Evolutionary conservation across 2,329 filamentous ascomycete species (phyloP).

Genomic region (Aspergillus hortae): DNA sequence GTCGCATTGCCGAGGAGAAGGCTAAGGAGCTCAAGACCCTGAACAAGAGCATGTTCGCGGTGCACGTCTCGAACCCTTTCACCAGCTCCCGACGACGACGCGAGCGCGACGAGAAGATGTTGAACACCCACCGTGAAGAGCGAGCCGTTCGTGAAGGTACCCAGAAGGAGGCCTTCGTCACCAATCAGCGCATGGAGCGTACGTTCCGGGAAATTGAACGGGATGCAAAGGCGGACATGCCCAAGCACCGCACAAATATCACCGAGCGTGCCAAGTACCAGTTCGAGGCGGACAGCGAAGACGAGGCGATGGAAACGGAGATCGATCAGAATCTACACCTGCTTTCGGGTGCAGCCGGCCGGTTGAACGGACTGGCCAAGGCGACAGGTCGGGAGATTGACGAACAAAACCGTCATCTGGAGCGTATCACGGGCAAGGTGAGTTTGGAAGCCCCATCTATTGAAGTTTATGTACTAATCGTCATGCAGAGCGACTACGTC

Average conservation of each 20-base stretch:
- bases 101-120: conserved; percentile 63
- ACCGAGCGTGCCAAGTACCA: conserved; percentile 70
- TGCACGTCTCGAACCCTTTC: conserved; percentile 74
- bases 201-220: conserved; percentile 63
- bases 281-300: conserved; percentile 71
- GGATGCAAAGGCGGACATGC: conserved; percentile 43
- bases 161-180: conserved; percentile 50
- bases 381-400: conserved; percentile 74
- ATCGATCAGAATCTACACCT: conserved; percentile 65
- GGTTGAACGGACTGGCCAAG: conserved; percentile 68
- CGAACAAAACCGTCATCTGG: conserved; percentile 72
- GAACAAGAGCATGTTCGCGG: conserved; percentile 87
- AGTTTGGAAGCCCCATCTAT: conserved; percentile 18
- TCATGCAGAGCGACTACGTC: conserved; percentile 69
- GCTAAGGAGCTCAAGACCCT: conserved; percentile 78
- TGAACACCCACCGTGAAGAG: conserved; percentile 61
- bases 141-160: conserved; percentile 56
- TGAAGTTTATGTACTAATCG: conserved; percentile 18
- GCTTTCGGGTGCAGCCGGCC: conserved; percentile 59
- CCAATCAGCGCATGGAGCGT: conserved; percentile 59
- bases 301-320: conserved; percentile 67
- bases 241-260: conserved; percentile 51
- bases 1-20: conserved; percentile 72
- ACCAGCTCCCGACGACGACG: conserved; percentile 64
- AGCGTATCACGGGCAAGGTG: conserved; percentile 75